Percentiles rank a stretch among this genome's conserved stretches.
Evolutionary conservation across 2,329 filamentous ascomycete species (phyloP).

Genomic region (Anthostomella pinea): DNA sequence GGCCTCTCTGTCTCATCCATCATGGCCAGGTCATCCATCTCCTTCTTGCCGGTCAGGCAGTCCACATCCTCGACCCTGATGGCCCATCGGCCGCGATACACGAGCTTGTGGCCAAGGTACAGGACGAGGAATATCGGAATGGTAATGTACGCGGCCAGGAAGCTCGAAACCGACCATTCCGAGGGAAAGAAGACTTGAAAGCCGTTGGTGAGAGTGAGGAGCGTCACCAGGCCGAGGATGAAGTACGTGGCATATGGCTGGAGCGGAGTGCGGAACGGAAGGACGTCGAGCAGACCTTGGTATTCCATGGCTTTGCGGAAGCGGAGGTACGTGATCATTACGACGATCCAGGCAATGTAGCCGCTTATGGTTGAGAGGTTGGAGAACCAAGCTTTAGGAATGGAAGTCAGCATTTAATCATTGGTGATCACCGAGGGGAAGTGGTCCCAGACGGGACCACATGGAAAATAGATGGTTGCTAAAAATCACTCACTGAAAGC

Average conservation of each 20-base stretch:
- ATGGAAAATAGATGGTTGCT: too few relatives aligned
- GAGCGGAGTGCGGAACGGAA: constrained; percentile 51
- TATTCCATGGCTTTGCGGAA: constrained; percentile 55
- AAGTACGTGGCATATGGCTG: constrained; percentile 65
- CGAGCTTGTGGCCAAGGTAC: constrained; percentile 60
- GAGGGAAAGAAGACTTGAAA: constrained; percentile 70
- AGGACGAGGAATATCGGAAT: constrained; percentile 59
- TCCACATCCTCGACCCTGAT: constrained; percentile 51
- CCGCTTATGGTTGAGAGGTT: constrained; percentile 65
- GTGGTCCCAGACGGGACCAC: too few relatives aligned
- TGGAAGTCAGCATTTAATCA: too few relatives aligned
- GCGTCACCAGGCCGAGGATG: constrained; percentile 53
- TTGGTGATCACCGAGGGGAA: too few relatives aligned
- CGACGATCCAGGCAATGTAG: constrained; percentile 58
- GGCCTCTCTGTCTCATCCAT: constrained; percentile 46
- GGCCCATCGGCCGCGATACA: constrained; percentile 41
- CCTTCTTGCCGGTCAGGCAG: constrained; percentile 55
- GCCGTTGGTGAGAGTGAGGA: constrained; percentile 71
- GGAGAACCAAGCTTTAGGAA: constrained; percentile 69
- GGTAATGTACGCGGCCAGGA: constrained; percentile 64
- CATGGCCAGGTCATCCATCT: constrained; percentile 58
- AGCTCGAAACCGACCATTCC: constrained; percentile 60
- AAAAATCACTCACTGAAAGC: too few relatives aligned
- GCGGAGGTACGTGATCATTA: constrained; percentile 57
- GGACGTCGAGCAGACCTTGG: constrained; percentile 47